Evolutionary conservation across 2,329 filamentous ascomycete species (phyloP).

Genomic region (Claviceps sorghi): DNA sequence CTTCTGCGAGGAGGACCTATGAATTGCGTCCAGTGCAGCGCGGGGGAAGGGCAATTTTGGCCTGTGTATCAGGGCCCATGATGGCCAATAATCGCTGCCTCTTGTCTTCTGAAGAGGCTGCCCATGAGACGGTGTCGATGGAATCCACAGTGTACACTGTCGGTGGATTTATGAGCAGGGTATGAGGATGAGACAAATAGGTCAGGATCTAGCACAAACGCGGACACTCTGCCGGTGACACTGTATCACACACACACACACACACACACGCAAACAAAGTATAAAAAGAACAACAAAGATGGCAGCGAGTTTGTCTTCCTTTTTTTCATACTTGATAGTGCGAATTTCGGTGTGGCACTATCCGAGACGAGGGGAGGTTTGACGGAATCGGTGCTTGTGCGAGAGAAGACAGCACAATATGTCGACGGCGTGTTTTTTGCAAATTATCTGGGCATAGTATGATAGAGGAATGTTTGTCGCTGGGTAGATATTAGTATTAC

Average conservation of each 20-base stretch:
- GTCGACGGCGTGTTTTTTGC: neutral
- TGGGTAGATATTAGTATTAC: too few relatives aligned
- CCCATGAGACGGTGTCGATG: neutral
- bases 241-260: neutral
- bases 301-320: neutral
- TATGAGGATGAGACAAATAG: neutral
- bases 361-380: neutral
- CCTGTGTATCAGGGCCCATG: neutral
- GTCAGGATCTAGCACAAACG: neutral
- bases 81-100: neutral
- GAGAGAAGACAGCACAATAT: neutral
- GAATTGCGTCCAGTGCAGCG: conserved; percentile 1
- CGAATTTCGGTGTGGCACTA: neutral
- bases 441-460: too few relatives aligned
- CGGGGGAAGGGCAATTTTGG: neutral
- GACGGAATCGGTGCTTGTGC: neutral
- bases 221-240: neutral
- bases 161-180: neutral
- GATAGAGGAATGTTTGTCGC: too few relatives aligned
- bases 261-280: neutral
- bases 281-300: neutral
- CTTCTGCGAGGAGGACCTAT: conserved; percentile 26
- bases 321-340: neutral
- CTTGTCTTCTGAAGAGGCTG: neutral
- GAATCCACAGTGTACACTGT: too few relatives aligned